Conservation (phyloP, 306 rosid species). For the Sicyos baderoa region DNA sequence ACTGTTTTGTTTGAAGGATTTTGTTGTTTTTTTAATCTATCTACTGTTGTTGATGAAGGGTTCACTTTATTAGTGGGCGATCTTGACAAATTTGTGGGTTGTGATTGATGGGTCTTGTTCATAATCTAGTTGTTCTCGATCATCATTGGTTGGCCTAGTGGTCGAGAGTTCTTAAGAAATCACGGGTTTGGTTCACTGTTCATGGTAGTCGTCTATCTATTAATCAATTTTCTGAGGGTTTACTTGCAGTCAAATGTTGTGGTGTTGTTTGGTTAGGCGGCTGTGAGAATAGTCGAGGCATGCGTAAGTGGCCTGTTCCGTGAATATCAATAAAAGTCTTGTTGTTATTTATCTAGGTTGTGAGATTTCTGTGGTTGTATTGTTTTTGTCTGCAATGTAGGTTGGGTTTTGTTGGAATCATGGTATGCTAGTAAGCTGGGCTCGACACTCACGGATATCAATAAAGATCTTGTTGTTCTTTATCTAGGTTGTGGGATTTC, state of each 20-base stretch:
- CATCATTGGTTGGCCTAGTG: no score
- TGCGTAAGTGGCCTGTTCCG: no score
- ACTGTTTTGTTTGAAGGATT: background rate
- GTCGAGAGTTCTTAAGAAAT: no score
- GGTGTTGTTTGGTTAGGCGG: no score
- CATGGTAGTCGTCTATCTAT: no score
- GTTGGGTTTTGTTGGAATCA: background rate
- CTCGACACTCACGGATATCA: no score
- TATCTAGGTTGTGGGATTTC: background rate
- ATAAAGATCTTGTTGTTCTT: background rate
- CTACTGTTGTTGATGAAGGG: conserved; percentile 10
- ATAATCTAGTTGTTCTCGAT: background rate
- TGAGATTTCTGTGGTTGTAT: background rate
- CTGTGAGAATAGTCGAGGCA: no score
- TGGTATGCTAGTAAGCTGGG: background rate
- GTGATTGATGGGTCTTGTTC: background rate
- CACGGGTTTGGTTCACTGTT: no score
- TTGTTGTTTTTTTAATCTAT: background rate
- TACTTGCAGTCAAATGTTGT: no score
- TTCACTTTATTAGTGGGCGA: background rate
- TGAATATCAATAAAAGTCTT: no score
- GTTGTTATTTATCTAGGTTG: background rate
- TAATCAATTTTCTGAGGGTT: no score
- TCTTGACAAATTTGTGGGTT: conserved; percentile 4
- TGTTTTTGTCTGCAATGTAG: background rate